Base-by-base conservation (phyloP, 495 filamentous ascomycete species). In the Daldinia vernicosa region DNA sequence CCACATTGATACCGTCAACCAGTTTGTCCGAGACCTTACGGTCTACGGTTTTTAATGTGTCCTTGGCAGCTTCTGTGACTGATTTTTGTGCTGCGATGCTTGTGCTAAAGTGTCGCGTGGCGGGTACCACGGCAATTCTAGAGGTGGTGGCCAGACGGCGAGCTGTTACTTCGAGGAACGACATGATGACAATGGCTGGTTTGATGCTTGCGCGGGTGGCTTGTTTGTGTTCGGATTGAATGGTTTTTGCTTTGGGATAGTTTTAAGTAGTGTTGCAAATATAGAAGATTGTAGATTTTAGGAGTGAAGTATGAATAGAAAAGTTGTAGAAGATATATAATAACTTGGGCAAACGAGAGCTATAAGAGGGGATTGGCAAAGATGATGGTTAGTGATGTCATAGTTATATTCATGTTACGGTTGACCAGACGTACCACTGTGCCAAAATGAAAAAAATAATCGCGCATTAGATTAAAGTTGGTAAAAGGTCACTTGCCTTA, bases 1-100 rank as follows among this genome's bases (percentile, higher is more conserved):
- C 80, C 62, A 79, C 76, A 64, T 87, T 80, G 74, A 88, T 88
- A 14, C 85, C 85, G 58, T 85, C 84, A 33, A 88, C 84, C 1
- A 87, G 58, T 80, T 87, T 88, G 67, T 87, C 83, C 17, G 79
- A 78, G 22, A 88, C 83, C 63, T 80, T 80, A 47, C 84, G 79
- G 74, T 88, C 84, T 17, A 85, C 84, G 0, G 60, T 64, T 80
- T 87, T 71, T 70, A 85, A 74, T 12, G 78, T 79, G 59, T 87
- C 84, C 75, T 85, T 88, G 56, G 83, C 83, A 6, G 79, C 39
- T 40, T 87, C 83, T 56, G 80, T 74, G 6, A 80, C 78, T 3
- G 78, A 71, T 75, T 86, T 87, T 45, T 75, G 82, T 19, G 76
- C 64, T 3, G 71, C 74, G 24, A 78, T 70, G 63, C 71, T 78